Conservation (phyloP, 352 stramenopile species). For the Phytophthora pseudosyringae region DNA sequence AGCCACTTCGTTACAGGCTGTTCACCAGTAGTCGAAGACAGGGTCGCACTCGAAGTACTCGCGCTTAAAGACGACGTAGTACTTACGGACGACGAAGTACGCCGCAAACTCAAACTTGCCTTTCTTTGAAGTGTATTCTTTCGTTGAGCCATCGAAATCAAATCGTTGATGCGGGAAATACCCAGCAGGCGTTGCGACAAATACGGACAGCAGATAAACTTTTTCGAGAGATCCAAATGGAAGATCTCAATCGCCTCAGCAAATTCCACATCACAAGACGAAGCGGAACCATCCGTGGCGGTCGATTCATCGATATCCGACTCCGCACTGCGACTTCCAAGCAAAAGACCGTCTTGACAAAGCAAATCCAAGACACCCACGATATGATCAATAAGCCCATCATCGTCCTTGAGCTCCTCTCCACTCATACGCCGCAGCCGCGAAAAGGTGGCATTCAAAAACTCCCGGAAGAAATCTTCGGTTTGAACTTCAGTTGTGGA, state of each 20-base stretch:
- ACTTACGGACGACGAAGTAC: conserved; percentile 43
- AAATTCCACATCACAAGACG: conserved; percentile 53
- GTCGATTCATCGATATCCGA: conserved; percentile 36
- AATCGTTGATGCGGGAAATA: conserved; percentile 74
- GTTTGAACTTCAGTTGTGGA: conserved; percentile 51
- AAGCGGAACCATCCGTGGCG: conserved; percentile 17
- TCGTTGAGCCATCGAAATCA: conserved; percentile 80
- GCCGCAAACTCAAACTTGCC: conserved; percentile 56
- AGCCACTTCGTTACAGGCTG: conserved; percentile 71
- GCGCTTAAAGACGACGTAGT: conserved; percentile 37
- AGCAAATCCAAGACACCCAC: conserved; percentile 72
- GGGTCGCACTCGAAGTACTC: conserved; percentile 29
- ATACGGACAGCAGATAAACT: conserved; percentile 88
- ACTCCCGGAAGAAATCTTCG: conserved; percentile 84
- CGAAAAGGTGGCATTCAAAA: conserved; percentile 74
- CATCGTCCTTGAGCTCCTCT: conserved; percentile 84
- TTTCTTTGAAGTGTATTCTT: conserved; percentile 72
- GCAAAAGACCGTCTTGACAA: conserved; percentile 66
- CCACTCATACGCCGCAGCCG: conserved; percentile 68
- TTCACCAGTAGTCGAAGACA: conserved; percentile 36
- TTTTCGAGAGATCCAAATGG: conserved; percentile 86
- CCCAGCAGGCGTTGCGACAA: conserved; percentile 76
- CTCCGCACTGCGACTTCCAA: conserved; percentile 42
- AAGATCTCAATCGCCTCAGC: conserved; percentile 84
- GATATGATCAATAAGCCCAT: conserved; percentile 79